Percentiles rank a stretch among this genome's conserved stretches.
Evolutionary conservation across 1,284 basidiomycete species (phyloP).

Genomic region (Exobasidium cylindrosporum): DNA sequence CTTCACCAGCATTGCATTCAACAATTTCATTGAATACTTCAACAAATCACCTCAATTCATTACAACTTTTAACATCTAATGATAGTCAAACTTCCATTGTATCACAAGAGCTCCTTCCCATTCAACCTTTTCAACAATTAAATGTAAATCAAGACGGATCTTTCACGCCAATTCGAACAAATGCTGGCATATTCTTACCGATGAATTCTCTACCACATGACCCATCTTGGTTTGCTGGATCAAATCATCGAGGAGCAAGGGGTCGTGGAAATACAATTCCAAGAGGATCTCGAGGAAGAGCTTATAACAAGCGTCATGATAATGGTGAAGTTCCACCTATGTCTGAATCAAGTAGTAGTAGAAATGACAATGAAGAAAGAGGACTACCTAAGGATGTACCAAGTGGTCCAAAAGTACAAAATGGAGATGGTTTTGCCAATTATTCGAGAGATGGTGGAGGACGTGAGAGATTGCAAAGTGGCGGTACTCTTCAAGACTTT

Average conservation of each 20-base stretch:
- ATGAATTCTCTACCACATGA: background rate
- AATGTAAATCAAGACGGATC: background rate
- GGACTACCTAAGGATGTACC: background rate
- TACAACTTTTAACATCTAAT: too few species aligned
- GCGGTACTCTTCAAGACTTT: too few species aligned
- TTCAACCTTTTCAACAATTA: background rate
- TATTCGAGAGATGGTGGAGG: too few species aligned
- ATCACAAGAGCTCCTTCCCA: background rate
- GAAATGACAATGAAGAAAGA: background rate
- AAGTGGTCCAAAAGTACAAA: too few species aligned
- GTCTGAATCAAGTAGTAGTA: background rate
- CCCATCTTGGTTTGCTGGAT: background rate
- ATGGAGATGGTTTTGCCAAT: too few species aligned
- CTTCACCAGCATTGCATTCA: background rate
- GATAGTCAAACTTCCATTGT: background rate
- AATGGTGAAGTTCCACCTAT: background rate
- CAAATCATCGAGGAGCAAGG: background rate
- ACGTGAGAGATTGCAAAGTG: background rate
- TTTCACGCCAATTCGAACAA: background rate
- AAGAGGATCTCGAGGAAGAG: slow-evolving; percentile 4
- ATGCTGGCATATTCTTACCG: too few species aligned
- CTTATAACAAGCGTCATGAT: background rate
- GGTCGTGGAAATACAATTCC: background rate
- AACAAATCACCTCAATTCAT: background rate
- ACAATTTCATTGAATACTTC: background rate